phyloP scores from a whole-genome alignment of 179 eudicot genomes.

The Nepenthes alata region DNA sequence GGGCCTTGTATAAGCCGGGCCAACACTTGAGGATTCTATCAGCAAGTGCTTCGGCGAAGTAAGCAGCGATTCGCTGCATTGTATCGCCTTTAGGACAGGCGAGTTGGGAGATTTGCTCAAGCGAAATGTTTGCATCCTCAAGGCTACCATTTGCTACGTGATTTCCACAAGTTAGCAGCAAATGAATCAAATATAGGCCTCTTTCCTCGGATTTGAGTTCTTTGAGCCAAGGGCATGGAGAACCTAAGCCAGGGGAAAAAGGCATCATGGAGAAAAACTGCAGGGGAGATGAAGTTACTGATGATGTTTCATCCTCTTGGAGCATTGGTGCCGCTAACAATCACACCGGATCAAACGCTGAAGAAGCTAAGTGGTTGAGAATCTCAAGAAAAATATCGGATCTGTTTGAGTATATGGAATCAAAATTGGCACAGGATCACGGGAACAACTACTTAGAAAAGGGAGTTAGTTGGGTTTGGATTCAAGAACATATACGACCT shows the following conservation, averaged over 20 bases:
- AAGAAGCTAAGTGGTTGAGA: not conserved
- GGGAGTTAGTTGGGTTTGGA: too few species aligned
- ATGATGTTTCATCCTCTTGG: slow-evolving; percentile 57
- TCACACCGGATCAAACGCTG: not conserved
- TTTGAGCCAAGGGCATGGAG: slow-evolving; percentile 52
- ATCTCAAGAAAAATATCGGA: too few species aligned
- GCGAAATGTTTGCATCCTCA: slow-evolving; percentile 56
- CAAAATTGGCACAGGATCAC: too few species aligned
- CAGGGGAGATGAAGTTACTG: slow-evolving; percentile 53
- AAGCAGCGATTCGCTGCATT: slow-evolving; percentile 82
- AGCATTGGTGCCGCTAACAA: slow-evolving; percentile 30
- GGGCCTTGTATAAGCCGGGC: slow-evolving; percentile 75
- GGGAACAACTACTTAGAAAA: too few species aligned
- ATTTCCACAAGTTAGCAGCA: slow-evolving; percentile 58
- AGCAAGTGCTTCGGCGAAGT: slow-evolving; percentile 71
- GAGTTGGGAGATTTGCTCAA: slow-evolving; percentile 65
- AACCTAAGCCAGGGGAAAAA: slow-evolving; percentile 49
- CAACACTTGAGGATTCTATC: slow-evolving; percentile 55
- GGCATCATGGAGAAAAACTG: slow-evolving; percentile 58
- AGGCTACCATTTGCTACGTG: slow-evolving; percentile 57
- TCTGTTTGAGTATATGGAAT: too few species aligned
- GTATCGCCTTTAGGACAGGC: slow-evolving; percentile 74
- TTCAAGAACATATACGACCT: too few species aligned
- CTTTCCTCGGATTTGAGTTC: slow-evolving; percentile 71
- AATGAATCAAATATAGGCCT: slow-evolving; percentile 64